Evolutionary conservation across 108 stramenopile genomes (phyloP).

Genomic region (Cyclotella choctawhatcheeana): DNA sequence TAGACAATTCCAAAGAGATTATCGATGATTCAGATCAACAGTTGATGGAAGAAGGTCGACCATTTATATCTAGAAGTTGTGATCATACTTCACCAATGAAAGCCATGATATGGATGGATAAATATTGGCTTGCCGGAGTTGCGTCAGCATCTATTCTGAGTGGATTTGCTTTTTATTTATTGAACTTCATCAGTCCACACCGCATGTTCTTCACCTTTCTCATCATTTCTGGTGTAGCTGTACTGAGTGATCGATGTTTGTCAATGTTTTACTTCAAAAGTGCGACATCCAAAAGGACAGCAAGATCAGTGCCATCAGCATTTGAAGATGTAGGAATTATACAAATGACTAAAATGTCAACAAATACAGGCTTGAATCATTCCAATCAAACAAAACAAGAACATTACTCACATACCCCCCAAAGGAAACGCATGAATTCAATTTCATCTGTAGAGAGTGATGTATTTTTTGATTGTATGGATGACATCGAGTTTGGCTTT

Average conservation of each 20-base stretch:
- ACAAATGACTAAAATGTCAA: background rate
- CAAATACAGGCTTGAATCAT: background rate
- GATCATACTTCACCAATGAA: background rate
- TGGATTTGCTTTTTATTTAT: conserved; percentile 26
- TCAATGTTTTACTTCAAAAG: conserved; percentile 5
- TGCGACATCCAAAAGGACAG: background rate
- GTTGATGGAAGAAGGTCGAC: conserved; percentile 25
- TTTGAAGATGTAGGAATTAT: conserved; percentile 17
- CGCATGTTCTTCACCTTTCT: conserved; percentile 5
- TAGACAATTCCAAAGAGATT: conserved; percentile 8
- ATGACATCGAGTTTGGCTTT: conserved; percentile 31
- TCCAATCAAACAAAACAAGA: background rate
- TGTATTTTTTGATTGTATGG: conserved; percentile 41
- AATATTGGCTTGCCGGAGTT: conserved; percentile 26
- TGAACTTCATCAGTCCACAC: conserved; percentile 18
- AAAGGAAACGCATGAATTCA: conserved; percentile 22
- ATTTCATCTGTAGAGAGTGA: conserved; percentile 23
- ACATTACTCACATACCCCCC: background rate
- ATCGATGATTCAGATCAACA: background rate
- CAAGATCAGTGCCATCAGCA: conserved; percentile 1
- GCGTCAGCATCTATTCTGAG: conserved; percentile 17
- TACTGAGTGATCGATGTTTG: conserved; percentile 6
- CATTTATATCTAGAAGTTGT: background rate
- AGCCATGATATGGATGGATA: conserved; percentile 15
- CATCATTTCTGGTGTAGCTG: background rate